phyloP scores from a whole-genome alignment of 2,329 filamentous ascomycete species.

The Malbranchea zuffiana region DNA sequence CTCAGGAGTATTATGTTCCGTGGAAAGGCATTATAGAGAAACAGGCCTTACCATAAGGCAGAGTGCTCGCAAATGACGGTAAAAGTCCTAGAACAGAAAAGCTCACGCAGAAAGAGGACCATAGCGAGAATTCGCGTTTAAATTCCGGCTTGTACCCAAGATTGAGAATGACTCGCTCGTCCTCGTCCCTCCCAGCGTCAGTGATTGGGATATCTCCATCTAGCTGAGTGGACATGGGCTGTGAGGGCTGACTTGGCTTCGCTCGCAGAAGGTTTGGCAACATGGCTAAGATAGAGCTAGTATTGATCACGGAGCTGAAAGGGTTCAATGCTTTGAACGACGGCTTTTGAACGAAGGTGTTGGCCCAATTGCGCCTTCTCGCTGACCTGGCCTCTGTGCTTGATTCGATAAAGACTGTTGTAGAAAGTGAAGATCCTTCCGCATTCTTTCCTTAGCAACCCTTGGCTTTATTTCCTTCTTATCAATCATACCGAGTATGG shows the following conservation, averaged over 20 bases:
- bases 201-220: conserved; percentile 30
- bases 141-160: conserved; percentile 50
- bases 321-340: background rate
- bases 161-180: conserved; percentile 34
- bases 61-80: conserved; percentile 59
- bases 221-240: conserved; percentile 28
- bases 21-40: conserved; percentile 18
- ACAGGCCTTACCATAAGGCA: conserved; percentile 53
- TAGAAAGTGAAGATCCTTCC: no score
- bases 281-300: conserved; percentile 1
- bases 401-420: no score
- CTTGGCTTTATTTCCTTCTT: no score
- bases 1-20: background rate
- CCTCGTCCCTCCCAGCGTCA: conserved; percentile 28
- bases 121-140: conserved; percentile 61
- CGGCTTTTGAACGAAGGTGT: no score
- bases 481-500: no score
- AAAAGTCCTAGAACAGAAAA: conserved; percentile 62
- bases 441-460: background rate
- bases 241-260: conserved; percentile 1
- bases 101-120: conserved; percentile 63
- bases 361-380: no score
- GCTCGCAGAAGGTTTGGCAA: background rate
- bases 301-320: background rate
- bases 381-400: no score